Evolutionary conservation across 495 filamentous ascomycete genomes (phyloP), one percentile per base, ranked within the genome.

Genomic region (Talaromyces proteolyticus): DNA sequence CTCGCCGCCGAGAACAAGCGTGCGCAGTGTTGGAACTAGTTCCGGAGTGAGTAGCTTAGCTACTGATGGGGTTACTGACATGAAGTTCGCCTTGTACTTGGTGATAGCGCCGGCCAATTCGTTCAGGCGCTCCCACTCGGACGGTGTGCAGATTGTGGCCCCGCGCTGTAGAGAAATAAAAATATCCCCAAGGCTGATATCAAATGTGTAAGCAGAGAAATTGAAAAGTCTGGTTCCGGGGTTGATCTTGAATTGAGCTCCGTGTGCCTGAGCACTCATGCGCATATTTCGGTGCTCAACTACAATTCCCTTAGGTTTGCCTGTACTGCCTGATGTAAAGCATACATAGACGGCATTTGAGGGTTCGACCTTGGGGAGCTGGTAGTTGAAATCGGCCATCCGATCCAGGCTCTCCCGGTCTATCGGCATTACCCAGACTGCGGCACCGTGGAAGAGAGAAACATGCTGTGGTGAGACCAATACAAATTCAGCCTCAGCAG

Each of bases 51-150:
- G 45, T 16, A 56, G 56, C 4, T 57, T 58, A 7, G 57, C 64
- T 6, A 71, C 56, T 0, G 72, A 70, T 14, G 73, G 70, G 1
- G 78, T 80, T 6, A 80, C 49, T 18, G 58, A 60, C 0, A 72
- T 67, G 38, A 62, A 72, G 41, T 72, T 77, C 34, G 74, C 67
- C 11, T 50, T 45, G 58, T 75, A 68, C 16, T 56, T 58, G 2
- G 66, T 60, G n/a, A 80, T 73, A 7, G 67, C 68, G 5, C 62
- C 63, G 26, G 65, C 68, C 21, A 80, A 62, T 48, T 80, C 67
- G 39, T 74, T 70, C 42, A 71, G 48, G 16, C 76, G 67, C 21
- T 77, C 74, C 26, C 72, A 63, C 12, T 77, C 73, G 0, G 68
- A 70, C 2, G 73, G 73, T n/a, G n/a, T n/a, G n/a, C n/a, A n/a